Evolutionary conservation across 1,139 yeast species (phyloP).

Genomic region (Trichomonascaceae sp.): DNA sequence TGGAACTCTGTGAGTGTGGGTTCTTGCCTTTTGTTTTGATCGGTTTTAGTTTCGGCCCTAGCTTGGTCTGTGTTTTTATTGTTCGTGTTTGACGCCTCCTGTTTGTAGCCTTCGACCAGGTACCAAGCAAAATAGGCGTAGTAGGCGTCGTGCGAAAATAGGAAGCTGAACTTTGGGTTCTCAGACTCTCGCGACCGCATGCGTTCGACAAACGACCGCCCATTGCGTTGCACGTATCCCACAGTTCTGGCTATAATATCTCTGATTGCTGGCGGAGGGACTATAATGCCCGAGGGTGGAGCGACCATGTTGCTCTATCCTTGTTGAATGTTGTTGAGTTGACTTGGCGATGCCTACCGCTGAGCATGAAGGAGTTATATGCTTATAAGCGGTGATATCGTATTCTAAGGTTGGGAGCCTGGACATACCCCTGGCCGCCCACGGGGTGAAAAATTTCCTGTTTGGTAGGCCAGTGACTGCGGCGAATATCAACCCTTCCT

Average conservation of each 20-base stretch:
- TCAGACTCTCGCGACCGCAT: constrained; percentile 35
- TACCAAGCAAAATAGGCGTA: constrained; percentile 43
- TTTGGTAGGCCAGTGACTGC: too few relatives aligned
- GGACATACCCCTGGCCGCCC: too few relatives aligned
- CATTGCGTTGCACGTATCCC: constrained; percentile 56
- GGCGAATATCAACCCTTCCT: too few relatives aligned
- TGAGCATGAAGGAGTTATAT: too few relatives aligned
- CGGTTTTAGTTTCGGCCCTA: constrained; percentile 6
- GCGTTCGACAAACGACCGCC: constrained; percentile 44
- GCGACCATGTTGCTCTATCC: too few relatives aligned
- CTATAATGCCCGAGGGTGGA: constrained; percentile 29
- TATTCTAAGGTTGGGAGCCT: too few relatives aligned
- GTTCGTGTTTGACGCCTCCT: constrained; percentile 5
- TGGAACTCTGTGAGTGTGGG: too few relatives aligned
- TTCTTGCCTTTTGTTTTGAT: constrained; percentile 30
- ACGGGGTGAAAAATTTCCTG: too few relatives aligned
- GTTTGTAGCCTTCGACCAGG: constrained; percentile 13
- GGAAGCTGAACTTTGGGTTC: constrained; percentile 49
- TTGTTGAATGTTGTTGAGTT: too few relatives aligned
- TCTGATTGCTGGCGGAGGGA: constrained; percentile 48
- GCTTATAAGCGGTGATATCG: too few relatives aligned
- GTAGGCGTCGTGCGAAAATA: constrained; percentile 41
- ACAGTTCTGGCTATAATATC: constrained; percentile 58
- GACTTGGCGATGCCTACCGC: too few relatives aligned
- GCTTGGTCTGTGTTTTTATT: constrained; percentile 3